These are phyloP conservation scores for Spencermartinsiella europaea DNA, from an alignment of 805 yeast species.

Conservation along the genomic window DNA sequence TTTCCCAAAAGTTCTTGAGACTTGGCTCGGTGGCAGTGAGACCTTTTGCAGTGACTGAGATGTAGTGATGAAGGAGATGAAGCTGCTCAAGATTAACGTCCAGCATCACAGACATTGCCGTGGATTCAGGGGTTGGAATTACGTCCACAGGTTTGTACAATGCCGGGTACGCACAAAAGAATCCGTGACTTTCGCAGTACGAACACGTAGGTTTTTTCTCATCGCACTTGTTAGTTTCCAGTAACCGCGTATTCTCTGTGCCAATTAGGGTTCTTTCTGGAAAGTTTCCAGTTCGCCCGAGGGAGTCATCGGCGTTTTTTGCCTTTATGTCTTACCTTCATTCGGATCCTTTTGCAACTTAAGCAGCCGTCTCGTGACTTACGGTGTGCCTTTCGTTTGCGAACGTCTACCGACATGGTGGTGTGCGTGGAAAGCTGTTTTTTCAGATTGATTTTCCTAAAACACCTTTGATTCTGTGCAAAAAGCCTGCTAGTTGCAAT, in stretches of 20 bases:
- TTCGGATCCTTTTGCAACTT: not conserved
- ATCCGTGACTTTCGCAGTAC: not conserved
- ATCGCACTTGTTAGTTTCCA: too few relatives aligned
- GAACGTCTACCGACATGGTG: too few relatives aligned
- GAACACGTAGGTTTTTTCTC: constrained; percentile 1
- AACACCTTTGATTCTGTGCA: too few relatives aligned
- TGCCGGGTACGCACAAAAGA: not conserved
- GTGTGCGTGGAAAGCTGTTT: too few relatives aligned
- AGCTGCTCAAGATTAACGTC: not conserved
- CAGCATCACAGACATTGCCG: not conserved
- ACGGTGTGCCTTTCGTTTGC: not conserved
- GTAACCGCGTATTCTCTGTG: too few relatives aligned
- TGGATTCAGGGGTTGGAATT: not conserved
- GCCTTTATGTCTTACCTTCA: too few relatives aligned
- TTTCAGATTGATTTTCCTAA: too few relatives aligned
- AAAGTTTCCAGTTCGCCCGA: too few relatives aligned
- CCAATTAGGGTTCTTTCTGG: too few relatives aligned
- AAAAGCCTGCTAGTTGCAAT: too few relatives aligned
- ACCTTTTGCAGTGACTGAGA: not conserved
- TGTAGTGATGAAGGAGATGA: not conserved
- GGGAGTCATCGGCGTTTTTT: too few relatives aligned
- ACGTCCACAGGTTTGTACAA: not conserved
- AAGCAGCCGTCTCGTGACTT: not conserved
- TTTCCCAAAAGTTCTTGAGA: not conserved
- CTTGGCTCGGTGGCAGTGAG: not conserved